Evolutionary conservation across 192 early-diverging fungal species (phyloP), one percentile per base, ranked within the genome.

Genomic region (Borealophlyctis nickersoniae): DNA sequence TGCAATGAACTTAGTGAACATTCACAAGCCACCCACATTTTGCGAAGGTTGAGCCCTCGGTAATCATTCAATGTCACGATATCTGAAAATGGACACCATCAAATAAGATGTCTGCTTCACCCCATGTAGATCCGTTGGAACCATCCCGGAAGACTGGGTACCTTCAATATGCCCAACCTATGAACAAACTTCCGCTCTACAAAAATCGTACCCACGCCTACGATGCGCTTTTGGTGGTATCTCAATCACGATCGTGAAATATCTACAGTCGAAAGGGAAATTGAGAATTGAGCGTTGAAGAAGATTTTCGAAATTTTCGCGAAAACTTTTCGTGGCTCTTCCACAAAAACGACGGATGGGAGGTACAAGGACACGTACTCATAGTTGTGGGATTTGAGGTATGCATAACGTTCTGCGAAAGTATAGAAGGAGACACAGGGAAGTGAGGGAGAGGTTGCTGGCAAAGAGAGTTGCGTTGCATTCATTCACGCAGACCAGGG

Each of bases 121-220:
- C n/a, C n/a, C n/a, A n/a, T n/a, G n/a, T n/a, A n/a, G n/a, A n/a
- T n/a, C n/a, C n/a, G n/a, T n/a, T n/a, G n/a, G n/a, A n/a, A n/a
- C n/a, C 2, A 87, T 86, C n/a, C n/a, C n/a, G n/a, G n/a, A n/a
- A n/a, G n/a, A n/a, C n/a, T n/a, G n/a, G n/a, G n/a, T n/a, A 74
- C 91, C 93, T 76, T 97, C 95, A 59, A n/a, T n/a, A n/a, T n/a
- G 95, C 89, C 92, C 65, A 88, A 91, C 13, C 70, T 67, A 58
- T 91, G 87, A 29, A 95, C 71, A 52, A 98, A 92, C 81, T 98
- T 98, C 69, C 90, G 86, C 73, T 98, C 95, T 26, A 92, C 85
- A 28, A 98, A 50, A 56, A 98, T 78, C 9, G 92, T 92, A 28
- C 91, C 95, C 24, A 89, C 84, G 2, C 89, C 95, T 16, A 94